Percentiles rank a stretch among this genome's conserved stretches.
phyloP scores from a whole-genome alignment of 169 alveolate genomes.

The Cryptosporidium baileyi region DNA sequence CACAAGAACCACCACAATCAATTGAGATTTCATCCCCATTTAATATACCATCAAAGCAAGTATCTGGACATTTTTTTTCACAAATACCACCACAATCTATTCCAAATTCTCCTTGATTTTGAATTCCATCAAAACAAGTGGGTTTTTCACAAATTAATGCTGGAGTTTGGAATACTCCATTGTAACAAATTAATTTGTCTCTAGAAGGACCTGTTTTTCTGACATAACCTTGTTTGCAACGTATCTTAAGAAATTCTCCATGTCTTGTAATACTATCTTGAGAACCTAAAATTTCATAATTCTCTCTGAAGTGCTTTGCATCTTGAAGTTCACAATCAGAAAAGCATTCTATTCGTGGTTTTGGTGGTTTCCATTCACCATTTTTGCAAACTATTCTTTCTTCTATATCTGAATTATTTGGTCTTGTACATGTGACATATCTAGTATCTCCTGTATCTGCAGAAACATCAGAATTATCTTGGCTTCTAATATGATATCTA shows the following conservation, averaged over 20 bases:
- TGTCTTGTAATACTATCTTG: constrained; percentile 3
- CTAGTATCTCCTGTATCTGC: constrained; percentile 62
- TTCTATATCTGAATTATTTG: constrained; percentile 13
- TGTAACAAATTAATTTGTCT: constrained; percentile 17
- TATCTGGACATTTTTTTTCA: constrained; percentile 42
- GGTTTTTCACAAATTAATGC: constrained; percentile 43
- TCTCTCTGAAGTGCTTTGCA: constrained; percentile 1
- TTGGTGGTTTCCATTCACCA: constrained; percentile 64
- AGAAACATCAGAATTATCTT: background rate
- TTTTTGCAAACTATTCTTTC: constrained; percentile 39
- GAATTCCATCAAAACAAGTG: constrained; percentile 64
- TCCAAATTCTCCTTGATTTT: constrained; percentile 69
- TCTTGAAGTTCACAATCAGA: constrained; percentile 4
- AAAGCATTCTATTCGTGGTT: constrained; percentile 32
- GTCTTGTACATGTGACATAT: constrained; percentile 22
- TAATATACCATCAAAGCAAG: constrained; percentile 61
- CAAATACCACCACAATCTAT: constrained; percentile 71
- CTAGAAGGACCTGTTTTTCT: constrained; percentile 53
- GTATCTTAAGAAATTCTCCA: constrained; percentile 21
- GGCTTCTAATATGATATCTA: constrained; percentile 7
- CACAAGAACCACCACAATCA: constrained; percentile 66
- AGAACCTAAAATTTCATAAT: constrained; percentile 11
- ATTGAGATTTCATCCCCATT: constrained; percentile 65
- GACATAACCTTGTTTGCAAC: constrained; percentile 50
- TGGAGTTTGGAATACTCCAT: constrained; percentile 53